Conservation (phyloP, 2,329 filamentous ascomycete genomes). For the Stagonosporopsis vannaccii region DNA sequence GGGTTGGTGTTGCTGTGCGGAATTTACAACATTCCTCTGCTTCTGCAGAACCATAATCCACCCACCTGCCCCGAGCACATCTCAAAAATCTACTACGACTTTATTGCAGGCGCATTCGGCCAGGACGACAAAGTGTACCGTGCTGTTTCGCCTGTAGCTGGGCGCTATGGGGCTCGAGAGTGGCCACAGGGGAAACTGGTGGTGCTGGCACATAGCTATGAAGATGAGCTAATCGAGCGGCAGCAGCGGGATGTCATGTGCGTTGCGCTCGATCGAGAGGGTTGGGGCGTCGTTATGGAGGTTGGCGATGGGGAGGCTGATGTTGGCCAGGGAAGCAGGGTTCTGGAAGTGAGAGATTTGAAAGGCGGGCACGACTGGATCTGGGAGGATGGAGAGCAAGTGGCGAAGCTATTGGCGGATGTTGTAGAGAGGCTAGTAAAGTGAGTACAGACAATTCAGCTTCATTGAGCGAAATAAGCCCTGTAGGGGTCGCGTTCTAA, state of each 20-base stretch:
- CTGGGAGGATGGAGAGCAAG: slow-evolving; percentile 66
- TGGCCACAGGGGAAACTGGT: slow-evolving; percentile 52
- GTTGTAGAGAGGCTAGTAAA: slow-evolving; percentile 27
- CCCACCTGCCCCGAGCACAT: slow-evolving; percentile 28
- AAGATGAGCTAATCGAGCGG: slow-evolving; percentile 60
- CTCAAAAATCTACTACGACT: slow-evolving; percentile 63
- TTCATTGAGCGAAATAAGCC: neutral
- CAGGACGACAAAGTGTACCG: slow-evolving; percentile 29
- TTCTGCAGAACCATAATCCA: slow-evolving; percentile 57
- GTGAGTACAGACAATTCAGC: slow-evolving; percentile 2
- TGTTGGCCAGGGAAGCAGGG: slow-evolving; percentile 35
- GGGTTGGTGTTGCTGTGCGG: slow-evolving; percentile 69
- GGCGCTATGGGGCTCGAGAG: slow-evolving; percentile 50
- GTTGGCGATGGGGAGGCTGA: slow-evolving; percentile 37
- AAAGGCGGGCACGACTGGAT: slow-evolving; percentile 69
- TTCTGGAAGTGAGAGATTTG: slow-evolving; percentile 56
- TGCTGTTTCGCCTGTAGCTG: slow-evolving; percentile 60
- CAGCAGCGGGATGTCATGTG: slow-evolving; percentile 67
- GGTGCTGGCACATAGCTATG: slow-evolving; percentile 55
- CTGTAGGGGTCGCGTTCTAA: slow-evolving; percentile 22
- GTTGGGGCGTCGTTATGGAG: slow-evolving; percentile 44
- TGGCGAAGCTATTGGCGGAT: slow-evolving; percentile 56
- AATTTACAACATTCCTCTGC: slow-evolving; percentile 69
- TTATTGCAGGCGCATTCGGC: slow-evolving; percentile 70
- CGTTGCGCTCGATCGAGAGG: slow-evolving; percentile 55